phyloP scores from a whole-genome alignment of 257 asterid genomes.

The Forsythia suspensa region DNA sequence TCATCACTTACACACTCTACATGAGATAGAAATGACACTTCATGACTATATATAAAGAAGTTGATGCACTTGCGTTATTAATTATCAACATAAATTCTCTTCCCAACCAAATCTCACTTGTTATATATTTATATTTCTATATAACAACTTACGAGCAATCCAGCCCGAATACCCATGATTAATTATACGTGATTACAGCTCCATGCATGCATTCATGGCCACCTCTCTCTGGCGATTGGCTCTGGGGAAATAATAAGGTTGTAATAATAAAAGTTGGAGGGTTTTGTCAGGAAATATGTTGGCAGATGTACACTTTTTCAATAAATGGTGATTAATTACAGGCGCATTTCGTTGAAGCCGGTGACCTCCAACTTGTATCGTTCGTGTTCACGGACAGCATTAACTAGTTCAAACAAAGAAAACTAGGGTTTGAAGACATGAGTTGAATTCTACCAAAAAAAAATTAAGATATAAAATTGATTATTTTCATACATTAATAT shows the following conservation, averaged over 20 bases:
- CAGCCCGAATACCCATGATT: constrained; percentile 37
- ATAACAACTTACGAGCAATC: constrained; percentile 23
- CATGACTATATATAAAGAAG: constrained; percentile 20
- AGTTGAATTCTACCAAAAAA: background rate
- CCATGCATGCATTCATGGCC: constrained; percentile 42
- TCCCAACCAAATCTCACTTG: constrained; percentile 35
- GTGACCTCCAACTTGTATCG: background rate
- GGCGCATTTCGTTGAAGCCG: background rate
- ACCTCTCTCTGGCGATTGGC: constrained; percentile 24
- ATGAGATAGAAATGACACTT: constrained; percentile 16
- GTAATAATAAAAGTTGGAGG: constrained; percentile 14
- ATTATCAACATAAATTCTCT: constrained; percentile 29
- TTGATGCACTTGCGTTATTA: constrained; percentile 14
- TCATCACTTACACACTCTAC: constrained; percentile 12
- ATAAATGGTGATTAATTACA: background rate
- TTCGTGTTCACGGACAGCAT: background rate
- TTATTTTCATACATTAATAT: too few species aligned
- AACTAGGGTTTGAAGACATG: background rate
- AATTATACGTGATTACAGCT: constrained; percentile 22
- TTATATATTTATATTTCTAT: constrained; percentile 11
- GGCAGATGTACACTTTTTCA: constrained; percentile 28
- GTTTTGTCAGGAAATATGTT: constrained; percentile 15
- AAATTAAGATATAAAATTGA: too few species aligned
- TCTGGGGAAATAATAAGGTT: background rate
- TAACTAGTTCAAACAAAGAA: background rate